phyloP scores from a whole-genome alignment of 2,329 filamentous ascomycete species.

The Fusarium temperatum region DNA sequence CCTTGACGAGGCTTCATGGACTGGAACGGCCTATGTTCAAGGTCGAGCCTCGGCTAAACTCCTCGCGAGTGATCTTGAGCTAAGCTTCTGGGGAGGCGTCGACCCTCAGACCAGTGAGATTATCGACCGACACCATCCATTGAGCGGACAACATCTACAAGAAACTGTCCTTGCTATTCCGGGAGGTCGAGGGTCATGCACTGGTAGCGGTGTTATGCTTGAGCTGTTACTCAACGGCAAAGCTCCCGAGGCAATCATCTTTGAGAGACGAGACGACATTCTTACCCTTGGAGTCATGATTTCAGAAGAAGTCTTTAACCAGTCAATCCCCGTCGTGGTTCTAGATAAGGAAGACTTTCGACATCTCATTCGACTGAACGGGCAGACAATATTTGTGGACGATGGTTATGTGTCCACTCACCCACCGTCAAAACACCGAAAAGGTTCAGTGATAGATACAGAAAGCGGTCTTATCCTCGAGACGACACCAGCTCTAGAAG shows the following conservation, averaged over 20 bases:
- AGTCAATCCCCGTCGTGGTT: conserved; percentile 51
- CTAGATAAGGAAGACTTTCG: conserved; percentile 31
- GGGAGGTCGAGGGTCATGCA: conserved; percentile 56
- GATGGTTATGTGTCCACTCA: conserved; percentile 2
- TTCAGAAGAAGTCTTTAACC: conserved; percentile 51
- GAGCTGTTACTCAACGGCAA: conserved; percentile 53
- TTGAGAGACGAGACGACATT: conserved; percentile 54
- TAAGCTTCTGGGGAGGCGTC: conserved; percentile 60
- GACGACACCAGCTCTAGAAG: conserved; percentile 2
- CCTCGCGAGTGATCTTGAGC: conserved; percentile 37
- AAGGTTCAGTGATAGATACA: not conserved
- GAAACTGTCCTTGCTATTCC: conserved; percentile 54
- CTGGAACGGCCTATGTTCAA: conserved; percentile 34
- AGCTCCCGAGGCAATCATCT: conserved; percentile 52
- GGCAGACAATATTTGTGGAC: conserved; percentile 9
- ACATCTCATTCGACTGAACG: conserved; percentile 6
- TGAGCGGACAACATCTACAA: conserved; percentile 47
- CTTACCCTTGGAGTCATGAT: conserved; percentile 56
- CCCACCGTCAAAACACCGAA: not conserved
- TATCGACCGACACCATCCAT: conserved; percentile 55
- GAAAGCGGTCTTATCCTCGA: conserved; percentile 4
- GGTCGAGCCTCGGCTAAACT: conserved; percentile 43
- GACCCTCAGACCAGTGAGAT: conserved; percentile 51
- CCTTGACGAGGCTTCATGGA: not conserved
- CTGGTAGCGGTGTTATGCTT: conserved; percentile 55